Base-by-base conservation (phyloP, 805 yeast genomes). In the Ogataea salicorniae region DNA sequence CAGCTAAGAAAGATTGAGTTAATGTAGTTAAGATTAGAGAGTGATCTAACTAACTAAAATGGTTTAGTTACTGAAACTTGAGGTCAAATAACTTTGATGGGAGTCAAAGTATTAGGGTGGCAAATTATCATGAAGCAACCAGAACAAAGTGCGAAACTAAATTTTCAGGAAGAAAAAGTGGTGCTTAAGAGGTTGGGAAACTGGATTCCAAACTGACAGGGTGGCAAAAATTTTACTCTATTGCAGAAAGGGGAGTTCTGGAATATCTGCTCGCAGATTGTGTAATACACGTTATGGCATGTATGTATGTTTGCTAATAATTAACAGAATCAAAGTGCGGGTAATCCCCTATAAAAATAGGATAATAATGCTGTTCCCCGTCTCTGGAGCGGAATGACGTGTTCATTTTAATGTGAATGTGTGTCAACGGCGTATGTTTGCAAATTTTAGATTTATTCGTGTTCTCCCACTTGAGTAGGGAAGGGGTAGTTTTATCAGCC, bases 101-200 rank as follows among this genome's bases (percentile, higher is more conserved):
- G 31, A 26, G 13, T 5, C 4, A 4, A 26, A 26, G 13, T 26
- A 26, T 26, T 9, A 46, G 46, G 49, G 58, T 55, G 55, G 59
- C 55, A 45, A 52, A 51, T 46, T 50, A 39, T 38, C 42, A 36
- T 47, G 40, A 20, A 39, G 34, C 46, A 48, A 43, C 34, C 43
- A 44, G 46, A 47, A 47, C 37, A 26, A 26, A 26, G 31, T 26
- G 31, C 31, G 31, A 53, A 48, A 41, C 46, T 49, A 43, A 29
- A 39, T 41, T 39, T 37, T n/a, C 37, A 44, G 42, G 50, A 46
- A 47, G 39, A 43, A 45, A 55, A 55, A 47, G 52, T 52, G 53
- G 48, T 49, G 43, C 39, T 40, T 36, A 46, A 45, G 39, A 44
- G 37, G 43, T 43, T 42, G 41, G 47, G 41, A 43, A 46, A 35